Percentiles rank a stretch among this genome's conserved stretches.
Evolutionary conservation across 2,329 filamentous ascomycete genomes (phyloP).

Genomic region (Dothidotthia symphoricarpi): DNA sequence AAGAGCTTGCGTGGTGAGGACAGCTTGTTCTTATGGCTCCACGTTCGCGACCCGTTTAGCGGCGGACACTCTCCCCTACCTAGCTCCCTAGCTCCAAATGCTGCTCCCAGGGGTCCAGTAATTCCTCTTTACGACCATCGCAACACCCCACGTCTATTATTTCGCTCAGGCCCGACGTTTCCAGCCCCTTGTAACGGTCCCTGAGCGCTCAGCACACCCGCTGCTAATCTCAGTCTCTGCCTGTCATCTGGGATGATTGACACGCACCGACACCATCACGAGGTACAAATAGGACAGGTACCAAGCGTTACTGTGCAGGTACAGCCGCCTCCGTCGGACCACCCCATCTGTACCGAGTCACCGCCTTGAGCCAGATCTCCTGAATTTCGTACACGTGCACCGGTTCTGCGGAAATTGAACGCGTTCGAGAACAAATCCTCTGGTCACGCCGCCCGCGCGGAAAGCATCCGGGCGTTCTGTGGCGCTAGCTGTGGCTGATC

Average conservation of each 20-base stretch:
- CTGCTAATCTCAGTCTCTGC: slow-evolving; percentile 26
- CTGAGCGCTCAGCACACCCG: slow-evolving; percentile 23
- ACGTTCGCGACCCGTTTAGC: background rate
- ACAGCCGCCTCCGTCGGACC: slow-evolving; percentile 6
- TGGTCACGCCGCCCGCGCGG: slow-evolving; percentile 23
- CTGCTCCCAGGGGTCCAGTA: slow-evolving; percentile 12
- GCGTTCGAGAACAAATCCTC: slow-evolving; percentile 26
- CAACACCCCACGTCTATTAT: slow-evolving; percentile 1
- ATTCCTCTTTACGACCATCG: slow-evolving; percentile 14
- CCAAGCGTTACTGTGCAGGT: background rate
- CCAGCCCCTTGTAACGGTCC: slow-evolving; percentile 21
- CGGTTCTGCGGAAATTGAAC: slow-evolving; percentile 23
- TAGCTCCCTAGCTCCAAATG: slow-evolving; percentile 18
- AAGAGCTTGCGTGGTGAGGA: slow-evolving; percentile 22
- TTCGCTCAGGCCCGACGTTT: slow-evolving; percentile 14
- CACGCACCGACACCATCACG: slow-evolving; percentile 28
- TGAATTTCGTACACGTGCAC: slow-evolving; percentile 32
- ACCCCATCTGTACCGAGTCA: slow-evolving; percentile 16
- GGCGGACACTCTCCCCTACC: no score
- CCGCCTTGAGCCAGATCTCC: slow-evolving; percentile 18
- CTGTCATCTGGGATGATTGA: no score
- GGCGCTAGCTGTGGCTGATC: slow-evolving; percentile 25
- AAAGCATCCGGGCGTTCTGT: slow-evolving; percentile 11
- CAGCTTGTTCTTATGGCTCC: slow-evolving; percentile 22
- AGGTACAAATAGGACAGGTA: slow-evolving; percentile 14